Conservation (phyloP, 2,329 filamentous ascomycete species). For the Fusarium guadeloupense region DNA sequence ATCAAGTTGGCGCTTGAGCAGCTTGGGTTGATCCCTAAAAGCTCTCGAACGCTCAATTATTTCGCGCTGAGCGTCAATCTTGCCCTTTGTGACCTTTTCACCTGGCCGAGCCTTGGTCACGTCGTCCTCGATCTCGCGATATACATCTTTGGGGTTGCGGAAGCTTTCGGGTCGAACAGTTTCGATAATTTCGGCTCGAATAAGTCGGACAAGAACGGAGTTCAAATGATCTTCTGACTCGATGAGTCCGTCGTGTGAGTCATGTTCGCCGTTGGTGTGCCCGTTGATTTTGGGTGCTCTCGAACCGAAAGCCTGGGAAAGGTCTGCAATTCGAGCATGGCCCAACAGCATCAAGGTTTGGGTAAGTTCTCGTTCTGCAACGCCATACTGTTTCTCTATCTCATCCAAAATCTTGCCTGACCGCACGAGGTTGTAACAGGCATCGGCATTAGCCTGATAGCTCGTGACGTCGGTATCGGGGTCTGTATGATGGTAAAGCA, state of each 20-base stretch:
- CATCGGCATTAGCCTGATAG: constrained; percentile 85
- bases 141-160: constrained; percentile 68
- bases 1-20: constrained; percentile 62
- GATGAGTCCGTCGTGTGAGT: constrained; percentile 49
- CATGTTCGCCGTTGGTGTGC: constrained; percentile 48
- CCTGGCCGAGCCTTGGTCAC: constrained; percentile 60
- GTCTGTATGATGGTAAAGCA: constrained; percentile 78
- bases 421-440: constrained; percentile 84
- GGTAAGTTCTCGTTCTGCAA: constrained; percentile 77
- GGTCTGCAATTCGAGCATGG: constrained; percentile 76
- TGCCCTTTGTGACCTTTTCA: constrained; percentile 66
- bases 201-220: constrained; percentile 60
- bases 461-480: constrained; percentile 69
- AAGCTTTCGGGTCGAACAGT: constrained; percentile 67
- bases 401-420: constrained; percentile 82
- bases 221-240: constrained; percentile 60
- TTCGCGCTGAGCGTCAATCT: constrained; percentile 67
- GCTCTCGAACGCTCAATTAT: constrained; percentile 63
- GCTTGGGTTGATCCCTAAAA: constrained; percentile 62
- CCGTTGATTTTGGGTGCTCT: constrained; percentile 50
- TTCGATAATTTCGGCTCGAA: constrained; percentile 74
- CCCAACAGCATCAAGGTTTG: constrained; percentile 80
- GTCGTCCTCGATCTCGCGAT: constrained; percentile 69
- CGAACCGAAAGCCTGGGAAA: constrained; percentile 69
- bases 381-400: constrained; percentile 77